phyloP scores from a whole-genome alignment of 2,329 filamentous ascomycete species.

The Paraphaeosphaeria sporulosa region DNA sequence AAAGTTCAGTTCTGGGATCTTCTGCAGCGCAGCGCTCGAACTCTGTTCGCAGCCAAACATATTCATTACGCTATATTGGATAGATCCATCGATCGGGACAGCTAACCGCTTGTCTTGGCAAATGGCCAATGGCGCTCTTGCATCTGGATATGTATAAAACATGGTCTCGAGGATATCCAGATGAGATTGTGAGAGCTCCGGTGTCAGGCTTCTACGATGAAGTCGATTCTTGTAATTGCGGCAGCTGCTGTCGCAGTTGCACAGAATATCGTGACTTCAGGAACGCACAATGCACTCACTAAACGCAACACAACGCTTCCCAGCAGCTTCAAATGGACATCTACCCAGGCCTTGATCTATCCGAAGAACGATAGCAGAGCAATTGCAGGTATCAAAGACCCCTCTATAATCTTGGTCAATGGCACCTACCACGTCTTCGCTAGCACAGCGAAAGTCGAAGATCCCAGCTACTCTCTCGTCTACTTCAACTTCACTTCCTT shows the following conservation, averaged over 20 bases:
- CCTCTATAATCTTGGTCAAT: conserved; percentile 48
- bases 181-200: background rate
- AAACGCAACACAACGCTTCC: conserved; percentile 23
- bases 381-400: conserved; percentile 45
- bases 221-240: background rate
- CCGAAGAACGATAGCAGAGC: conserved; percentile 39
- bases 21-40: background rate
- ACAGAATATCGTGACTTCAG: background rate
- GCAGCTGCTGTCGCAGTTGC: background rate
- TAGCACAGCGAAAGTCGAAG: too few species aligned
- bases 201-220: background rate
- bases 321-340: conserved; percentile 42
- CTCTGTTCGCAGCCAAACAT: too few species aligned
- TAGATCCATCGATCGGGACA: background rate
- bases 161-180: background rate
- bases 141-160: background rate
- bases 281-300: background rate
- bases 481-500: conserved; percentile 55
- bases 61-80: background rate
- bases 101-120: too few species aligned
- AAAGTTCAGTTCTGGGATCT: background rate
- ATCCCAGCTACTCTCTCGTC: conserved; percentile 40
- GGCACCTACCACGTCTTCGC: too few species aligned
- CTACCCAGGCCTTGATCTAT: conserved; percentile 32
- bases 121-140: background rate